phyloP scores from a whole-genome alignment of 306 rosid genomes.

The Acacia melanoxylon region DNA sequence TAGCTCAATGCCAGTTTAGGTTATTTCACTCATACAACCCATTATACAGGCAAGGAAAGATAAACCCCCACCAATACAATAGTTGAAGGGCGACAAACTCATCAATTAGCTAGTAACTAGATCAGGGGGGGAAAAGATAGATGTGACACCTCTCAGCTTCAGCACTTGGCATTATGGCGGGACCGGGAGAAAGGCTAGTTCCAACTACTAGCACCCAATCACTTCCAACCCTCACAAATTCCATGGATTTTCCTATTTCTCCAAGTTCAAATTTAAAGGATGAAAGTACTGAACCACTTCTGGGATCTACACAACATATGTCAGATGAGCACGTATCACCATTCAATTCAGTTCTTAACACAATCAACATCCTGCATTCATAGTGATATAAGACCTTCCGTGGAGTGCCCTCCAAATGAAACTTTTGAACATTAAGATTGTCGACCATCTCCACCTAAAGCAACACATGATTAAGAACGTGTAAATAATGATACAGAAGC shows the following conservation, averaged over 20 bases:
- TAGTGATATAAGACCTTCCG: constrained; percentile 83
- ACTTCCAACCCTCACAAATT: constrained; percentile 69
- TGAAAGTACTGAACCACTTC: constrained; percentile 68
- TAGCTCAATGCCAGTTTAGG: constrained; percentile 10
- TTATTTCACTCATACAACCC: constrained; percentile 16
- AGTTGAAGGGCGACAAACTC: constrained; percentile 26
- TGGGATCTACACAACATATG: constrained; percentile 85
- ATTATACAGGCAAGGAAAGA: constrained; percentile 21
- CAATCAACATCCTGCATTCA: constrained; percentile 81
- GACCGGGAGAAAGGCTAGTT: constrained; percentile 7
- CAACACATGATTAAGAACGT: constrained; percentile 31
- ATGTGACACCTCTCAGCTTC: constrained; percentile 40
- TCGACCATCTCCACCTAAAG: constrained; percentile 94
- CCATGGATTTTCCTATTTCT: constrained; percentile 92
- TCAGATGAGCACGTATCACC: constrained; percentile 69
- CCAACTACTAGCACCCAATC: constrained; percentile 77
- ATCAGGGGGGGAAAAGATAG: constrained; percentile 10
- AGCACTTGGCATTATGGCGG: neutral
- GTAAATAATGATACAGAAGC: constrained; percentile 30
- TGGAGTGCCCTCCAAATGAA: constrained; percentile 89
- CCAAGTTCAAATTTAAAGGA: constrained; percentile 78
- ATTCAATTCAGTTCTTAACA: constrained; percentile 84
- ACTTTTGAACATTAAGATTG: constrained; percentile 87
- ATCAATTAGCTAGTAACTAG: constrained; percentile 20
- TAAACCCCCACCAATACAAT: constrained; percentile 6